Evolutionary conservation across 2,329 filamentous ascomycete genomes (phyloP), one percentile per base, ranked within the genome.

Genomic region (Xenoacremonium recifei): DNA sequence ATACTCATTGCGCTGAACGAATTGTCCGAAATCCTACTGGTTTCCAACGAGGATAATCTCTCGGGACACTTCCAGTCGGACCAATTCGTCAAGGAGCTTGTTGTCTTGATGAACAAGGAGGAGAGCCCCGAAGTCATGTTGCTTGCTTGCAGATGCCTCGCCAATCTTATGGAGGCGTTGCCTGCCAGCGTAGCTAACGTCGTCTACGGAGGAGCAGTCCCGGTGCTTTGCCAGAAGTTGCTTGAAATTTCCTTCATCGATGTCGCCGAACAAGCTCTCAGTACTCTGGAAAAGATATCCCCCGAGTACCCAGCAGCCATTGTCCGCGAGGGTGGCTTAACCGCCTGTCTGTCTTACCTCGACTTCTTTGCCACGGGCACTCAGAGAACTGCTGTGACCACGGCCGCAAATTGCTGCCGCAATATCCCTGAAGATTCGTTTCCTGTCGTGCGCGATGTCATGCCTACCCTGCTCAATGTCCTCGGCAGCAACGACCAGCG

Each of bases 291-390:
- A 63, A 99, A 97, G 69, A 96, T 99, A 37, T 99, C 93, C 0
- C 82, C 92, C 42, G 93, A 99, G 61, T 99, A 96, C 60, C 93
- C 93, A 2, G 84, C 87, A 4, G 90, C 89, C 42, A 99, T 99
- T 55, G 93, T 99, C 33, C 87, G 91, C 38, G 93, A 97, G 68
- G 95, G 93, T 36, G 93, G 93, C 10, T 73, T 99, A 49, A 95
- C 89, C 2, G 93, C 93, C n/a, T 99, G 93, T 60, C 71, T 99
- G 51, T 95, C 89, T 0, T 97, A 93, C 62, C 79, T 99, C 44
- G 93, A 99, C 63, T 99, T 99, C 68, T 99, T 99, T 59, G 87
- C 92, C 13, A 99, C 93, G 0, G 93, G 92, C 65, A 97, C 93
- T 3, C 93, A 99, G 67, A 82, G 93, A 51, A 96, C 92, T 12